Conservation (phyloP, 75 land plant species). For the Gnetum montanum region DNA sequence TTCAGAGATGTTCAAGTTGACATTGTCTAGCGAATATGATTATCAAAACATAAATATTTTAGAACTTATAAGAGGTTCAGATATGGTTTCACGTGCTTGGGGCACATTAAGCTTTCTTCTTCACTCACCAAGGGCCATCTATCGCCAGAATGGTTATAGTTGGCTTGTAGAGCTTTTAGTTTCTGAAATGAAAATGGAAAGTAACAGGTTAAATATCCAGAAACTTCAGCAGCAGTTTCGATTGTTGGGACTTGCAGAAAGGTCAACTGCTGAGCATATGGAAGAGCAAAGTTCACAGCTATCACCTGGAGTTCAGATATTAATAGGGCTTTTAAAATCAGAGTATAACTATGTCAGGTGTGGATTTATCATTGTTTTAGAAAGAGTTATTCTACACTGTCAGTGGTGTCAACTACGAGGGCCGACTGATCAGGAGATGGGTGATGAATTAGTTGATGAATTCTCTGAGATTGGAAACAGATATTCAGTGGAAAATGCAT, state of each 20-base stretch:
- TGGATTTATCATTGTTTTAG: constrained; percentile 82
- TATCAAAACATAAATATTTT: constrained; percentile 27
- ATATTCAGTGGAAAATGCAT: constrained; percentile 48
- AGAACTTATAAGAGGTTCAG: constrained; percentile 23
- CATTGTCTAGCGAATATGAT: constrained; percentile 43
- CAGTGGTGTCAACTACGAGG: constrained; percentile 31
- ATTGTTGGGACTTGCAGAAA: constrained; percentile 40
- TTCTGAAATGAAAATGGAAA: constrained; percentile 53
- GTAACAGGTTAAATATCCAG: constrained; percentile 39
- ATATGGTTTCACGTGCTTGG: constrained; percentile 56
- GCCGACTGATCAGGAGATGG: constrained; percentile 41
- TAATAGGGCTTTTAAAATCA: constrained; percentile 90
- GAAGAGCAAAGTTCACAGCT: constrained; percentile 17
- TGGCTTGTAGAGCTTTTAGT: constrained; percentile 86
- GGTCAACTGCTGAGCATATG: constrained; percentile 10
- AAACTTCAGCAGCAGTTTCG: constrained; percentile 51
- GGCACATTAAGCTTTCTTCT: constrained; percentile 74
- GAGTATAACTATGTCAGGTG: constrained; percentile 53
- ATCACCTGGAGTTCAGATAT: constrained; percentile 43
- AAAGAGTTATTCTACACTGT: constrained; percentile 70
- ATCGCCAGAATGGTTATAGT: constrained; percentile 78
- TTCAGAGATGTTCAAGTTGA: constrained; percentile 42
- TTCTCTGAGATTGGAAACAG: constrained; percentile 10
- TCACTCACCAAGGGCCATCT: constrained; percentile 66
- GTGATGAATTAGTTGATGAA: constrained; percentile 12